Evolutionary conservation across 176 grass and related monocot genomes (phyloP).

Genomic region (Alopecurus myosuroides): DNA sequence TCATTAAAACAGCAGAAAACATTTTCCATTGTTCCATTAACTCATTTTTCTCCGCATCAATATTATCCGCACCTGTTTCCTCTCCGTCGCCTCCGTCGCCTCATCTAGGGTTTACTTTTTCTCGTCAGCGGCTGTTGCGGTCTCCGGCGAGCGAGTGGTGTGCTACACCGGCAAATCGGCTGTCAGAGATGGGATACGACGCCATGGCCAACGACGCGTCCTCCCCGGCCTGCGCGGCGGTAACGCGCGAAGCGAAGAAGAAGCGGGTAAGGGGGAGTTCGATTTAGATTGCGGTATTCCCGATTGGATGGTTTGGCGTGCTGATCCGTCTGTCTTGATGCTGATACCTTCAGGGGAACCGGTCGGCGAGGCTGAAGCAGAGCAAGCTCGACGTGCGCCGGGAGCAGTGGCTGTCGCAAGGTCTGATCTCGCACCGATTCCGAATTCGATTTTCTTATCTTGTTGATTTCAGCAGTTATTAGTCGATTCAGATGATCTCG

Average conservation of each 20-base stretch:
- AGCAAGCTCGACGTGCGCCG: slow-evolving; percentile 86
- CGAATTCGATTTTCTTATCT: not conserved
- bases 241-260: slow-evolving; percentile 67
- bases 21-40: slow-evolving; percentile 1
- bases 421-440: slow-evolving; percentile 35
- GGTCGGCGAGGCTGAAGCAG: slow-evolving; percentile 90
- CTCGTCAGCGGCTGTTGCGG: not conserved
- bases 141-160: not conserved
- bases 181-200: slow-evolving; percentile 56
- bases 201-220: slow-evolving; percentile 37
- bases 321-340: slow-evolving; percentile 22
- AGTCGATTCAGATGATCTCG: not conserved
- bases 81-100: not conserved
- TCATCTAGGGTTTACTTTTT: slow-evolving; percentile 35
- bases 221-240: slow-evolving; percentile 24
- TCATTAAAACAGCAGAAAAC: not conserved
- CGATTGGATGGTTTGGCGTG: not conserved
- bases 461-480: not conserved
- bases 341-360: slow-evolving; percentile 47
- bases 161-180: not conserved
- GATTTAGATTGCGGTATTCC: slow-evolving; percentile 17
- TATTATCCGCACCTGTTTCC: slow-evolving; percentile 15
- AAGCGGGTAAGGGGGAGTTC: slow-evolving; percentile 47
- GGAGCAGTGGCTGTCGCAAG: slow-evolving; percentile 94
- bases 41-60: not conserved